Conservation (phyloP, 306 rosid species). For the Trifolium subterraneum region DNA sequence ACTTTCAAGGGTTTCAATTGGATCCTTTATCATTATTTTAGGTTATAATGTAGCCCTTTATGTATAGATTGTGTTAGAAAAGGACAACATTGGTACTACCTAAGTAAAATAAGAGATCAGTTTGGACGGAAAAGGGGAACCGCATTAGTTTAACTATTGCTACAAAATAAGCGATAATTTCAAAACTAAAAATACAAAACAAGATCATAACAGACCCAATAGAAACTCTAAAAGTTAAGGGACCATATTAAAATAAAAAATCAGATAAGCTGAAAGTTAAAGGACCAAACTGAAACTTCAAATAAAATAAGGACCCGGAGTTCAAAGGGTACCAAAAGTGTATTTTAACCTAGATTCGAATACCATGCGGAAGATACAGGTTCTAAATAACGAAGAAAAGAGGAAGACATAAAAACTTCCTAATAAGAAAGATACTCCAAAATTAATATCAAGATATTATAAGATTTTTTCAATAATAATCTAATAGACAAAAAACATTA, state of each 20-base stretch:
- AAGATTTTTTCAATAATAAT: background rate
- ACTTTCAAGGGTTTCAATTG: background rate
- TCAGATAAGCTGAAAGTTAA: background rate
- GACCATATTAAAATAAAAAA: background rate
- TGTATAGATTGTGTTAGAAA: background rate
- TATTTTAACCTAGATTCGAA: background rate
- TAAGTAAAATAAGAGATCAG: background rate
- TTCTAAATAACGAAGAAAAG: background rate
- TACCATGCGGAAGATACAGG: background rate
- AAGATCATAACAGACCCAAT: background rate
- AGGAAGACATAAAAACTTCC: background rate
- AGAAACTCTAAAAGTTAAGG: background rate
- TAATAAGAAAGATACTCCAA: background rate
- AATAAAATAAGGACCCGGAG: background rate
- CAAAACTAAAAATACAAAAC: background rate
- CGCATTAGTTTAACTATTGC: too few species aligned
- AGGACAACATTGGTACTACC: background rate
- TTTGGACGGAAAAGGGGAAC: background rate
- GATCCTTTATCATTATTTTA: background rate
- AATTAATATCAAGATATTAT: background rate
- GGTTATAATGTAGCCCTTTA: background rate
- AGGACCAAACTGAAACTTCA: background rate
- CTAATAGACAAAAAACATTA: background rate
- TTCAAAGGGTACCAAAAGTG: background rate
- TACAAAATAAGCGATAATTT: background rate